Conservation (phyloP, 495 filamentous ascomycete genomes). For the Aspergillus sclerotiicarbonarius region DNA sequence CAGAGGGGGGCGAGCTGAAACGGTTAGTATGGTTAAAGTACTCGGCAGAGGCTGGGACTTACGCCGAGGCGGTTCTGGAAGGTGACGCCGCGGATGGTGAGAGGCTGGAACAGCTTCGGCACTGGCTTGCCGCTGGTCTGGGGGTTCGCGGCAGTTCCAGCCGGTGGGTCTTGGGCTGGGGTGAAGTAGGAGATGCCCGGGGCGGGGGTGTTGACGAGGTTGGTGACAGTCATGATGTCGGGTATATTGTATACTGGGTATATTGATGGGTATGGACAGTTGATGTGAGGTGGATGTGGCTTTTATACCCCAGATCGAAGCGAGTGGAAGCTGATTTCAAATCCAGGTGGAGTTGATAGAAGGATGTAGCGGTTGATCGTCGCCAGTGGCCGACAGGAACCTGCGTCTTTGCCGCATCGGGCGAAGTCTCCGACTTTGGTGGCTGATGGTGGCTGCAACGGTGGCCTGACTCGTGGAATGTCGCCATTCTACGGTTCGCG, state of each 20-base stretch:
- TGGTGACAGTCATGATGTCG: constrained; percentile 1
- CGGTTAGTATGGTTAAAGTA: no score
- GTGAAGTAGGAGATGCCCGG: constrained; percentile 62
- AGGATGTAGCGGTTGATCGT: no score
- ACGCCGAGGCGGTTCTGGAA: constrained; percentile 63
- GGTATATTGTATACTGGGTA: background rate
- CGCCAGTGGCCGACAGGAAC: background rate
- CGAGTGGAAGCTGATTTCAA: background rate
- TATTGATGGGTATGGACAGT: background rate
- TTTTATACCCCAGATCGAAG: background rate
- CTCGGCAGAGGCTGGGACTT: no score
- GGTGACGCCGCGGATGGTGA: constrained; percentile 55
- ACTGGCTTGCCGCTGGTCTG: constrained; percentile 54
- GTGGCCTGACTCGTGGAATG: background rate
- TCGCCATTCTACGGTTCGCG: background rate
- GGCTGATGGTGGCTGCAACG: background rate
- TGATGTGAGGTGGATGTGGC: background rate
- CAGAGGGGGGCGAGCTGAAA: constrained; percentile 58
- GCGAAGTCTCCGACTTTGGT: background rate
- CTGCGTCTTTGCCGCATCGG: background rate
- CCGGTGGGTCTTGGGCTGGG: constrained; percentile 60
- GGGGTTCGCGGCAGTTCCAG: constrained; percentile 62
- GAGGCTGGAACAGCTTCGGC: constrained; percentile 68
- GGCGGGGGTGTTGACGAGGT: constrained; percentile 9
- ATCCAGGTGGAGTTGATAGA: background rate